Conservation (phyloP, 176 grass and related monocot species). For the maize (Zea mays) region DNA sequence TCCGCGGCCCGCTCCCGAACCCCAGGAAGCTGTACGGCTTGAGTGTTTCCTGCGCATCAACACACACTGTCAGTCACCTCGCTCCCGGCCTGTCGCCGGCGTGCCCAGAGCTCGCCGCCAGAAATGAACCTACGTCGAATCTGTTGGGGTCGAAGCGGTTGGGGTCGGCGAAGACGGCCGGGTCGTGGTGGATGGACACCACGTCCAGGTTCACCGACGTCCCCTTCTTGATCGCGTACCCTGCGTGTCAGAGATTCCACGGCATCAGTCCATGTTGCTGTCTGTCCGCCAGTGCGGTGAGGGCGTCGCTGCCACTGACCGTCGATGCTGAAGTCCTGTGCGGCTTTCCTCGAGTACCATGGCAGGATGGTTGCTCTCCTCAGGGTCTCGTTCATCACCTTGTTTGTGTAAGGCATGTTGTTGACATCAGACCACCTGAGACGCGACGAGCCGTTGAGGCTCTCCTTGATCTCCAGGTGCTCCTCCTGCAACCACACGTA, state of each 20-base stretch:
- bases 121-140: constrained; percentile 41
- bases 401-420: constrained; percentile 62
- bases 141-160: constrained; percentile 52
- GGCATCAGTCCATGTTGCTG: neutral
- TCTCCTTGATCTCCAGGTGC: constrained; percentile 48
- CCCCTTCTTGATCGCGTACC: constrained; percentile 51
- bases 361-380: constrained; percentile 68
- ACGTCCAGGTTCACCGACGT: constrained; percentile 70
- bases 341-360: constrained; percentile 68
- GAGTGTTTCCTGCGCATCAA: constrained; percentile 27
- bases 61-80: neutral
- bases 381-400: constrained; percentile 67
- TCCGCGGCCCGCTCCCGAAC: constrained; percentile 60
- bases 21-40: constrained; percentile 66
- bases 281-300: too few relatives aligned
- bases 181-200: constrained; percentile 77
- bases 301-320: neutral
- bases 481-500: constrained; percentile 48
- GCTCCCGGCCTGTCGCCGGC: too few relatives aligned
- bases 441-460: neutral
- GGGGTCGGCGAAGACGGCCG: constrained; percentile 49
- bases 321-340: constrained; percentile 60
- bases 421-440: constrained; percentile 60
- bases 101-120: neutral
- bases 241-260: neutral